Conservation (phyloP, 352 stramenopile genomes). For the Halophytophthora polymorphica region DNA sequence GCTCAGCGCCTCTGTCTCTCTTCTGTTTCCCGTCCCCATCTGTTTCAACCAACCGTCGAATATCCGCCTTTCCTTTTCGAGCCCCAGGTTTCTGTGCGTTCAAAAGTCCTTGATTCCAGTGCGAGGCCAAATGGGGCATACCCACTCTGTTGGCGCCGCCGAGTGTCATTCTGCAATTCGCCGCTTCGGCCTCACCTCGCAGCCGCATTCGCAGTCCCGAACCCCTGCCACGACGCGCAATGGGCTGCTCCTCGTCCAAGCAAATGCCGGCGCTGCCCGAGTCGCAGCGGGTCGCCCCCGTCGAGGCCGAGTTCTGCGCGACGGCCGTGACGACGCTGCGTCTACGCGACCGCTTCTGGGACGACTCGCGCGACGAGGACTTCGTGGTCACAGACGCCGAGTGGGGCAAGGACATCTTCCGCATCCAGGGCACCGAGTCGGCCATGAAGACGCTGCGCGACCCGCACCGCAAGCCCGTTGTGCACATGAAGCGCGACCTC, state of each 20-base stretch:
- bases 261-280: constrained; percentile 20
- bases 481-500: constrained; percentile 39
- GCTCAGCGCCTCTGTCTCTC: too few species aligned
- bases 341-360: constrained; percentile 34
- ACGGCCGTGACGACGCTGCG: constrained; percentile 30
- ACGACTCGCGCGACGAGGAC: constrained; percentile 25
- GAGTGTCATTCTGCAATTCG: constrained; percentile 28
- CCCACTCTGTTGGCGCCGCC: too few species aligned
- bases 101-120: too few species aligned
- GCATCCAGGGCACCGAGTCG: constrained; percentile 30
- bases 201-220: background rate
- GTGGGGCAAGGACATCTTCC: constrained; percentile 26
- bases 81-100: too few species aligned
- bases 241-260: constrained; percentile 37
- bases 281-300: constrained; percentile 13
- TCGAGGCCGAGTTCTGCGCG: constrained; percentile 23
- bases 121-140: background rate
- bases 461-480: constrained; percentile 21
- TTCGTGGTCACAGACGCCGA: constrained; percentile 32
- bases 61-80: too few species aligned
- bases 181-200: background rate
- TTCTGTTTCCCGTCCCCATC: too few species aligned
- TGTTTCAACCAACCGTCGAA: too few species aligned
- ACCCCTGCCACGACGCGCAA: constrained; percentile 3
- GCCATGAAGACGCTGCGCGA: constrained; percentile 36